These are phyloP conservation scores for Ustilago hordei DNA, from an alignment of 1,284 basidiomycete genomes.

Conservation along the genomic window DNA sequence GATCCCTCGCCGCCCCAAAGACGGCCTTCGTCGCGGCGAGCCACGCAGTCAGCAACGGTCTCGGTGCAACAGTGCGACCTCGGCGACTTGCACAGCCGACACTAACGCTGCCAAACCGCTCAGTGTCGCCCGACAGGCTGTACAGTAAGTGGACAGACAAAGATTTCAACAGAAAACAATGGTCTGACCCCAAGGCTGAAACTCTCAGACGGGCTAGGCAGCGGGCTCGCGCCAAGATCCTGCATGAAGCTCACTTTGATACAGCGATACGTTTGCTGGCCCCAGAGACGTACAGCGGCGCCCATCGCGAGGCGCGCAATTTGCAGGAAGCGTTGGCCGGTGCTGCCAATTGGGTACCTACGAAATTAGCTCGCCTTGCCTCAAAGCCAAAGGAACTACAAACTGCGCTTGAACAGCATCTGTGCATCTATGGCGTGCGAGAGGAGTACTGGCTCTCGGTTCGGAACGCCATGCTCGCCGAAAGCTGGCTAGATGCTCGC, in stretches of 20 bases:
- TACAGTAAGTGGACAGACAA: neutral
- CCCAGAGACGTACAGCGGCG: slow-evolving; percentile 7
- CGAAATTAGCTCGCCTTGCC: neutral
- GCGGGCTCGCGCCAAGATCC: neutral
- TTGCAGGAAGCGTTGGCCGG: slow-evolving; percentile 17
- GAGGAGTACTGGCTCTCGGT: slow-evolving; percentile 11
- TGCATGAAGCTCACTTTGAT: neutral
- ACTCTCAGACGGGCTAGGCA: neutral
- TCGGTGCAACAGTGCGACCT: neutral
- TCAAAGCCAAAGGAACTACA: neutral
- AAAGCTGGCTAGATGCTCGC: slow-evolving; percentile 32
- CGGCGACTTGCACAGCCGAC: neutral
- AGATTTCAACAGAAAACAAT: neutral
- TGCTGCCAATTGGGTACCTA: neutral
- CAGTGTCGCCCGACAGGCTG: neutral
- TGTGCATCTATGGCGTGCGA: neutral
- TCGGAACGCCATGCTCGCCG: slow-evolving; percentile 38
- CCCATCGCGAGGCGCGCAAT: slow-evolving; percentile 13
- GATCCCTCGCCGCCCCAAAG: slow-evolving; percentile 2
- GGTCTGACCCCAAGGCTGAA: neutral
- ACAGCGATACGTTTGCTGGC: neutral
- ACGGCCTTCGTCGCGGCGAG: slow-evolving; percentile 13
- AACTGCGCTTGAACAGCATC: slow-evolving; percentile 2
- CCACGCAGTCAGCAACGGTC: neutral
- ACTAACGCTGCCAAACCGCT: neutral